Conservation (phyloP, 1,284 basidiomycete species). For the Peniophora sp. region DNA sequence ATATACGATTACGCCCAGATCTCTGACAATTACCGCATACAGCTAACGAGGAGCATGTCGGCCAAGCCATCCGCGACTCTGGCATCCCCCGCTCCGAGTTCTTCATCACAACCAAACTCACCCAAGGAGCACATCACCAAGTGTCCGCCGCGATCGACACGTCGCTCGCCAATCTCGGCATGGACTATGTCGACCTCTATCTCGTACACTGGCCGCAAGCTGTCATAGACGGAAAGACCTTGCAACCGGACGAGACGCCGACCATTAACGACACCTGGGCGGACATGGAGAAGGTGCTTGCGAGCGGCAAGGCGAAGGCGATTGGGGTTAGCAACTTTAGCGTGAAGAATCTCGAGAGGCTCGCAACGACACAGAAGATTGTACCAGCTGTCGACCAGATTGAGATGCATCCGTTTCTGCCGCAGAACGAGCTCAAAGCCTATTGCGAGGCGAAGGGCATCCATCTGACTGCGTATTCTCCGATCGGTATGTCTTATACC, state of each 20-base stretch:
- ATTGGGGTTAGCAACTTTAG: conserved; percentile 49
- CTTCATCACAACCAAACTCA: conserved; percentile 42
- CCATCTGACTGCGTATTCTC: conserved; percentile 51
- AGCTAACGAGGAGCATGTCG: conserved; percentile 42
- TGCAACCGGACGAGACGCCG: conserved; percentile 36
- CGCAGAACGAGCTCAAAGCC: conserved; percentile 39
- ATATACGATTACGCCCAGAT: conserved; percentile 5
- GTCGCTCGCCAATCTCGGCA: conserved; percentile 46
- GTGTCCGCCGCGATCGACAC: conserved; percentile 45
- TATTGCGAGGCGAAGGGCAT: conserved; percentile 50
- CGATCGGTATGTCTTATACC: conserved; percentile 25
- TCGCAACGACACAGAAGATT: conserved; percentile 22
- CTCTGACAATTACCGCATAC: background rate
- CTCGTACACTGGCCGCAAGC: conserved; percentile 53
- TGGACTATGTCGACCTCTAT: conserved; percentile 66
- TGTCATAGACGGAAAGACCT: conserved; percentile 5
- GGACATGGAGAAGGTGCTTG: conserved; percentile 49
- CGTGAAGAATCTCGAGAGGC: conserved; percentile 25
- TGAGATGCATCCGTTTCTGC: conserved; percentile 36
- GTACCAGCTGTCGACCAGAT: background rate
- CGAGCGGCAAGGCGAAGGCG: conserved; percentile 30
- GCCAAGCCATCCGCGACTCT: conserved; percentile 38
- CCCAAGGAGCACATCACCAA: conserved; percentile 30
- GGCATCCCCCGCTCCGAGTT: conserved; percentile 38
- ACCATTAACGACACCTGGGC: conserved; percentile 48